Evolutionary conservation across 805 yeast genomes (phyloP).

Genomic region (Kazachstania africana): DNA sequence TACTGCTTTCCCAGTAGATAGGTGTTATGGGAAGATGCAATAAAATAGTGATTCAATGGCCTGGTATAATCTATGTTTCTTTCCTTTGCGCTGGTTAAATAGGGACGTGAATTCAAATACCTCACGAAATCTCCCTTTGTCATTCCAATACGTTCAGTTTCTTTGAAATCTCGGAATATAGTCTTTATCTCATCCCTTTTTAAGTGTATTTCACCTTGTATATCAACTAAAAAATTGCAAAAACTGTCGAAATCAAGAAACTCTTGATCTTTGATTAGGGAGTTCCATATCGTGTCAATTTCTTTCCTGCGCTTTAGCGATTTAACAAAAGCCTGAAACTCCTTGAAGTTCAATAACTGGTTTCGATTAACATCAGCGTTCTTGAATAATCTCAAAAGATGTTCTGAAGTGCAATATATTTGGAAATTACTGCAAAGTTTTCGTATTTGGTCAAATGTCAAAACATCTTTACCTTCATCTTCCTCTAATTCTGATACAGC

Average conservation of each 20-base stretch:
- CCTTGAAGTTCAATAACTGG: conserved; percentile 50
- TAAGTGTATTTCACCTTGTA: conserved; percentile 35
- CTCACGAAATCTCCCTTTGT: conserved; percentile 5
- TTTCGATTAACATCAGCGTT: conserved; percentile 39
- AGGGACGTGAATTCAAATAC: conserved; percentile 22
- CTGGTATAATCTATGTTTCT: conserved; percentile 30
- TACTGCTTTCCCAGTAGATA: conserved; percentile 80
- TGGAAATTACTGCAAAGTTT: conserved; percentile 57
- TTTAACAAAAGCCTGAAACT: conserved; percentile 66
- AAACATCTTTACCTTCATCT: conserved; percentile 25
- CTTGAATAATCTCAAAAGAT: conserved; percentile 39
- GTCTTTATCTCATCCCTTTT: conserved; percentile 21
- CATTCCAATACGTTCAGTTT: conserved; percentile 7
- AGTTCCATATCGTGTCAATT: conserved; percentile 38
- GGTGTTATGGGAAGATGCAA: conserved; percentile 92
- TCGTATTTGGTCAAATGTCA: conserved; percentile 57
- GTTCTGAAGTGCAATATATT: conserved; percentile 51
- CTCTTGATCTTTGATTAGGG: conserved; percentile 11
- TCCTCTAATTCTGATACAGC: conserved; percentile 29
- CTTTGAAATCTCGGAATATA: conserved; percentile 30
- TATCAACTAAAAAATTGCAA: conserved; percentile 31
- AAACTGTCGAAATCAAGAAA: conserved; percentile 26
- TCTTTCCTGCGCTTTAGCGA: conserved; percentile 58
- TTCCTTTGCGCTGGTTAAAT: conserved; percentile 11
- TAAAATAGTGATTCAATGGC: conserved; percentile 77